Conservation (phyloP, 768 basidiomycete species). For the Serendipita sp. region DNA sequence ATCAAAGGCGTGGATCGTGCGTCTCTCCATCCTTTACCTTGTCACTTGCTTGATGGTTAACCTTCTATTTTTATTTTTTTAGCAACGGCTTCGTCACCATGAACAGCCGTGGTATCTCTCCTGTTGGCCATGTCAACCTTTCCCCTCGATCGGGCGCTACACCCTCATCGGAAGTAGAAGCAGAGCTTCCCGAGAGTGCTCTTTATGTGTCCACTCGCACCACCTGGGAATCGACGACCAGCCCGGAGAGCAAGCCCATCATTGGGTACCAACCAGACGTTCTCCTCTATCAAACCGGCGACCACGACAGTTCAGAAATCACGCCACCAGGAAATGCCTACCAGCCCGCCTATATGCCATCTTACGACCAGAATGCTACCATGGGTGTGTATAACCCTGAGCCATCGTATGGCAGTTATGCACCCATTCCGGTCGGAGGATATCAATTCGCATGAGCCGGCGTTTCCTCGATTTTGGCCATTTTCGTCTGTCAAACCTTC, state of each 20-base stretch:
- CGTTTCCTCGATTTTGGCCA: too few species aligned
- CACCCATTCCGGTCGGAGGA: too few species aligned
- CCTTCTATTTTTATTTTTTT: not conserved
- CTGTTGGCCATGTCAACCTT: not conserved
- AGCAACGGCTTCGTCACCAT: not conserved
- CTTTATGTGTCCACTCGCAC: not conserved
- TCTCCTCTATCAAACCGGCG: not conserved
- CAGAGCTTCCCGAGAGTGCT: not conserved
- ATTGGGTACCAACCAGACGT: not conserved
- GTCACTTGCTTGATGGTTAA: not conserved
- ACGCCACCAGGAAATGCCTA: too few species aligned
- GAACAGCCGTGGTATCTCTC: not conserved
- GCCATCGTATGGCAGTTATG: too few species aligned
- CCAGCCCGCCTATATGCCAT: too few species aligned
- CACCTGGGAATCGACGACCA: not conserved
- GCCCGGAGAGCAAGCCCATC: not conserved
- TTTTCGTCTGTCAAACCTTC: too few species aligned
- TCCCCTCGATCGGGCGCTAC: not conserved
- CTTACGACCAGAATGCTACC: too few species aligned
- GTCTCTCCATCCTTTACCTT: not conserved
- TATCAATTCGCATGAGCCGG: too few species aligned
- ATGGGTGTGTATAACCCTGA: too few species aligned
- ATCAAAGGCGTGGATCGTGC: conserved; percentile 2
- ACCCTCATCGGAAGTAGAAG: not conserved
- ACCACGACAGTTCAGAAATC: too few species aligned